Evolutionary conservation across 139 green algal genomes (phyloP).

Genomic region (Picochlorum sp.): DNA sequence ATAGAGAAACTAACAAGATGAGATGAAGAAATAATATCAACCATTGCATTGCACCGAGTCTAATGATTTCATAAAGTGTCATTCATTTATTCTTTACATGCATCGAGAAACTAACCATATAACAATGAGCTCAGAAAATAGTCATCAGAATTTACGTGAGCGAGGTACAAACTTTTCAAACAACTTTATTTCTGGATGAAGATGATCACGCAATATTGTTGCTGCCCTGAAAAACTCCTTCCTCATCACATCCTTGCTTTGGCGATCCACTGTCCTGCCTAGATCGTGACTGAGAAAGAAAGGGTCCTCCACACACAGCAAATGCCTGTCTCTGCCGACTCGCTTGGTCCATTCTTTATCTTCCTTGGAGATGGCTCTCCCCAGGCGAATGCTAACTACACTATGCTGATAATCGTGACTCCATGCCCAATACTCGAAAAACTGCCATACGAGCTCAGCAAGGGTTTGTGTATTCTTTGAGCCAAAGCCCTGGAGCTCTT

Average conservation of each 20-base stretch:
- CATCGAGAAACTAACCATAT: no score
- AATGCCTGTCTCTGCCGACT: constrained; percentile 77
- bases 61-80: no score
- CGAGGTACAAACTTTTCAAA: constrained; percentile 9
- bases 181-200: constrained; percentile 11
- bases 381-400: constrained; percentile 65
- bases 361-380: constrained; percentile 56
- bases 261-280: constrained; percentile 74
- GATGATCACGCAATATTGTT: constrained; percentile 40
- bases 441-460: constrained; percentile 64
- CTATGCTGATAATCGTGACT: constrained; percentile 71
- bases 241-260: constrained; percentile 40
- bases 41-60: no score
- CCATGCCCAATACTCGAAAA: constrained; percentile 91
- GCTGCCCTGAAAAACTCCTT: constrained; percentile 65
- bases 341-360: constrained; percentile 85
- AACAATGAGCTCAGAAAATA: not conserved
- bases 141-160: not conserved
- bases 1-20: no score
- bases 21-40: no score
- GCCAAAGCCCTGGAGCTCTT: constrained; percentile 52
- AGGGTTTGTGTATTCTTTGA: constrained; percentile 64
- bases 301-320: constrained; percentile 81
- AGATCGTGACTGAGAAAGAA: constrained; percentile 87
- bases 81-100: no score